Base-by-base conservation (phyloP, 495 filamentous ascomycete species). In the Xylaria sp. region DNA sequence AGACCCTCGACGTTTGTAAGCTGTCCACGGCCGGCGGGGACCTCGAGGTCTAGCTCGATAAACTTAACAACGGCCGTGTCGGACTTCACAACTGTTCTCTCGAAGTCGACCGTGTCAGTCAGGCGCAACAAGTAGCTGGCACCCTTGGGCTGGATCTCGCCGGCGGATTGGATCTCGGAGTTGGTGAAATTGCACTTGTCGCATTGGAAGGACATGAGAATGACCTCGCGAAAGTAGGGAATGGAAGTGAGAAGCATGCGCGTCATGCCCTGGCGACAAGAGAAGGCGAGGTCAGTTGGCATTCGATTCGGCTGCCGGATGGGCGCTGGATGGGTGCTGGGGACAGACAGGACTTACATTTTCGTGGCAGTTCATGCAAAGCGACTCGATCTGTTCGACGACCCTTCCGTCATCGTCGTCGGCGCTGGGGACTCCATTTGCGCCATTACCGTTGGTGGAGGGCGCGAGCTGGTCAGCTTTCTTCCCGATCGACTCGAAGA, bases 181-280 rank as follows among this genome's bases (percentile, higher is more conserved):
- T 98, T 95, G 68, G 89, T 86, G 80, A 97, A 93, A 78, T 89
- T 81, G 83, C 96, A 99, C 78, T 97, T 88, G 1, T 91, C 87
- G 82, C 96, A 99, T 71, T 88, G 88, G 84, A 99, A 99, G 58
- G 94, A 97, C 89, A 97, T 97, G 73, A 99, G 88, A 72, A 99
- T 93, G 70, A 98, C 89, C 79, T 99, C 96, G 77, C 93, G 92
- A 87, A 99, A 98, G 85, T 90, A 98, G 26, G 96, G 97, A 26
- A 99, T 97, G 59, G 90, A 89, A 57, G 95, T 95, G 48, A 98
- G 88, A 29, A 98, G 86, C 31, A 99, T 86, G 59, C 92, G 89
- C 12, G 96, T 99, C 0, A 80, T 89, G 80, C 96, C 95, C 92
- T 97, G 73, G 14, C 33, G 1, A 71, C 1, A 43, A 55, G 71